Conservation (phyloP, 352 stramenopile genomes). For the Pythium plurisporium region DNA sequence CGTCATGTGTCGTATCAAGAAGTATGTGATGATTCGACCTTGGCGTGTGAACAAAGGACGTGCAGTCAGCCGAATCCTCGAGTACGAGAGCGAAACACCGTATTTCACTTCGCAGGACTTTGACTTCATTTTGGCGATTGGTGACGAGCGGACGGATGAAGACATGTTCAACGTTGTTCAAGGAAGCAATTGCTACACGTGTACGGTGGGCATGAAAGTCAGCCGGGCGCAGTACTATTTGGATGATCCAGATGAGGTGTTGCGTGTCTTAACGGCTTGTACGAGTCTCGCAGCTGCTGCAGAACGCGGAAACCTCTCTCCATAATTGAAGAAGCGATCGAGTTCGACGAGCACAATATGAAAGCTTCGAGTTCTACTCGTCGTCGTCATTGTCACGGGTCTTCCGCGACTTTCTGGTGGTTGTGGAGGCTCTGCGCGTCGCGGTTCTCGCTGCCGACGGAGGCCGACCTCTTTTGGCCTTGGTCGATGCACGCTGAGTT, state of each 20-base stretch:
- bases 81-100: constrained; percentile 73
- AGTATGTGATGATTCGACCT: constrained; percentile 84
- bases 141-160: constrained; percentile 85
- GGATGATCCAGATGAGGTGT: constrained; percentile 72
- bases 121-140: constrained; percentile 83
- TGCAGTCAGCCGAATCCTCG: constrained; percentile 77
- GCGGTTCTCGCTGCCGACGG: not conserved
- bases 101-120: constrained; percentile 75
- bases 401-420: constrained; percentile 3
- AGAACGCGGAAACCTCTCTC: constrained; percentile 25
- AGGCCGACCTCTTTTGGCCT: constrained; percentile 1
- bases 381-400: constrained; percentile 2
- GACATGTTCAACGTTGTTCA: constrained; percentile 90
- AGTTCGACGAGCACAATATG: too few species aligned
- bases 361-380: too few species aligned
- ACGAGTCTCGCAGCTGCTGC: constrained; percentile 30
- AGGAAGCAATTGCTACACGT: constrained; percentile 86
- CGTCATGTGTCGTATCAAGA: constrained; percentile 87
- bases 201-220: constrained; percentile 85
- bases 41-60: constrained; percentile 86
- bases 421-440: not conserved
- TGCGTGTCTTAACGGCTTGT: constrained; percentile 71
- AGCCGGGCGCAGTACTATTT: constrained; percentile 82
- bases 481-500: not conserved
- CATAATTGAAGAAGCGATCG: not conserved